phyloP scores from a whole-genome alignment of 345 rosid species.

The Aquilaria malaccensis region DNA sequence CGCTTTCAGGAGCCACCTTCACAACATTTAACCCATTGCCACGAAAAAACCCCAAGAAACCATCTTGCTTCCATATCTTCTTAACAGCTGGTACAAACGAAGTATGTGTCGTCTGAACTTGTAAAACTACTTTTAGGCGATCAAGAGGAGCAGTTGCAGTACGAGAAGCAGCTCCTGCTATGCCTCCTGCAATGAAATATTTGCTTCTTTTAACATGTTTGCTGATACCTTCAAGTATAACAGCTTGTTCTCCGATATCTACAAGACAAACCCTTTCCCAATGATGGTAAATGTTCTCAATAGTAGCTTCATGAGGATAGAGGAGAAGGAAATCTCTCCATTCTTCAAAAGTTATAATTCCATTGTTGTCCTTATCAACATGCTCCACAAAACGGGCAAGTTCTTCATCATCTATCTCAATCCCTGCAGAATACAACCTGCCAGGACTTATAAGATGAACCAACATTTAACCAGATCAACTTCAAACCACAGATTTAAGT shows the following conservation, averaged over 20 bases:
- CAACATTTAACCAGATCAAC: conserved; percentile 4
- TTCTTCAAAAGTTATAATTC: conserved; percentile 91
- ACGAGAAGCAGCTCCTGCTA: conserved; percentile 94
- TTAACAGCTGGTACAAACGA: conserved; percentile 53
- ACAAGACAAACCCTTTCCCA: conserved; percentile 93
- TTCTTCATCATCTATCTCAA: conserved; percentile 83
- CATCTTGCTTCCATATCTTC: conserved; percentile 70
- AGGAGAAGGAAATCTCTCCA: conserved; percentile 98
- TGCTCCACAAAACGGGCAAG: conserved; percentile 89
- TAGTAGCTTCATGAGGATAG: conserved; percentile 92
- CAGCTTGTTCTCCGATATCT: conserved; percentile 93
- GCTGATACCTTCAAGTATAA: conserved; percentile 91
- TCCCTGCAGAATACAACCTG: conserved; percentile 49
- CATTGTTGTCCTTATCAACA: conserved; percentile 95
- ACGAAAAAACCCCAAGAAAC: conserved; percentile 78
- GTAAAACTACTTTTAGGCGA: conserved; percentile 81
- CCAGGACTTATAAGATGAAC: conserved; percentile 36
- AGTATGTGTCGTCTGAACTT: conserved; percentile 67
- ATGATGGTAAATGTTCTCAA: conserved; percentile 85
- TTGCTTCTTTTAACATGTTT: conserved; percentile 70
- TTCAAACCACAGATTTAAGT: too few relatives aligned
- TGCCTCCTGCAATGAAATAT: conserved; percentile 83
- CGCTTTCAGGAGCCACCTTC: conserved; percentile 98
- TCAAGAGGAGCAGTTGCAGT: conserved; percentile 96
- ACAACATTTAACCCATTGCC: conserved; percentile 88